Percentiles rank a stretch among this genome's conserved stretches.
Evolutionary conservation across 169 alveolate species (phyloP).

Genomic region (Blepharisma undulans): DNA sequence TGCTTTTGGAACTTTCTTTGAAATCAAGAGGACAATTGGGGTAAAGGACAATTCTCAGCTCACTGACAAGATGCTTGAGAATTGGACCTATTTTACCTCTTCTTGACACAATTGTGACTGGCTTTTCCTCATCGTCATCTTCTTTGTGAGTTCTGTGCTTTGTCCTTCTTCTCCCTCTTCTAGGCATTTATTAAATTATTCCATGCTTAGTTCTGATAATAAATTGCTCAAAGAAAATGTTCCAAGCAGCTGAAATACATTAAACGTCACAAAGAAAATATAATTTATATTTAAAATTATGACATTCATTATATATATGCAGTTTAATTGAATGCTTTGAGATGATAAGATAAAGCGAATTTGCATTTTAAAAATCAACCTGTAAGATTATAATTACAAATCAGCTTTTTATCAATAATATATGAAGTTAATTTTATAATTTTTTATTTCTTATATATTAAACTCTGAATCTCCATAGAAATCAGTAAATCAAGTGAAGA

Average conservation of each 20-base stretch:
- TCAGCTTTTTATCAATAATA: too few species aligned
- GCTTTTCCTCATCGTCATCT: slow-evolving; percentile 62
- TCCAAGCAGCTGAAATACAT: slow-evolving; percentile 15
- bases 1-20: slow-evolving; percentile 67
- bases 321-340: too few species aligned
- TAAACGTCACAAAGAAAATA: too few species aligned
- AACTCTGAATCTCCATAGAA: neutral
- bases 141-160: slow-evolving; percentile 78
- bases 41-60: slow-evolving; percentile 74
- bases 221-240: neutral
- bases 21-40: slow-evolving; percentile 76
- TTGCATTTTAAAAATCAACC: too few species aligned
- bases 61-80: slow-evolving; percentile 58
- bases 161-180: slow-evolving; percentile 77
- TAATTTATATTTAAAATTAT: too few species aligned
- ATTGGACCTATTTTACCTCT: slow-evolving; percentile 74
- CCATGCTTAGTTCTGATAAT: neutral
- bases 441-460: too few species aligned
- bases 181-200: slow-evolving; percentile 65
- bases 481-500: neutral
- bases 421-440: too few species aligned
- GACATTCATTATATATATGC: too few species aligned
- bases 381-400: too few species aligned
- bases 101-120: slow-evolving; percentile 70
- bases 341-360: too few species aligned